A percentile compares a stretch with the other conserved stretches of the same genome.
Conservation (phyloP, 2,329 filamentous ascomycete species). For the Penicillium sp. region DNA sequence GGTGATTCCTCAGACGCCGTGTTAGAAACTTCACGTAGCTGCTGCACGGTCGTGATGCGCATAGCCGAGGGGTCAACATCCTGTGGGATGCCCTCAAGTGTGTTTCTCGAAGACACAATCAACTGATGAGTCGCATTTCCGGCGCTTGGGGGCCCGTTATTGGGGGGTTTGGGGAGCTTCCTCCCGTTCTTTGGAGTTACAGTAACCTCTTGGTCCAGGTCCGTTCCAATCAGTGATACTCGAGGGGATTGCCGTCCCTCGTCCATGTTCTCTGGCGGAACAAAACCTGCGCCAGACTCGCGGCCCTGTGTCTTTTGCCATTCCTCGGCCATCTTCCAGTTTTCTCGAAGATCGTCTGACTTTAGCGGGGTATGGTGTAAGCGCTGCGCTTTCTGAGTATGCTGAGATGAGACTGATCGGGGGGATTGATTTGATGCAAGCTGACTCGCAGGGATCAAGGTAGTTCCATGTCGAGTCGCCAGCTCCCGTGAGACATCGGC, state of each 20-base stretch:
- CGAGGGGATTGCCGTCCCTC: not conserved
- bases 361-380: constrained; percentile 17
- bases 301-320: constrained; percentile 15
- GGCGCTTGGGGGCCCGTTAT: not conserved
- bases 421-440: constrained; percentile 3
- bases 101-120: not conserved
- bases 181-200: constrained; percentile 24
- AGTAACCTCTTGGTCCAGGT: constrained; percentile 29
- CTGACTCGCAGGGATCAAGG: constrained; percentile 8
- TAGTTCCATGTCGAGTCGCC: constrained; percentile 21
- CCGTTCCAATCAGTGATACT: not conserved
- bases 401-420: not conserved
- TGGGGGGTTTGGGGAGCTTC: constrained; percentile 4
- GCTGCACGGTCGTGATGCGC: constrained; percentile 5
- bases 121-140: not conserved
- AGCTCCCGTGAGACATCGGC: constrained; percentile 33
- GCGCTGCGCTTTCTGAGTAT: constrained; percentile 7
- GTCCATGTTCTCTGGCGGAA: not conserved
- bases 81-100: not conserved
- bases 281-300: not conserved
- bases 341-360: constrained; percentile 21
- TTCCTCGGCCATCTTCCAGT: constrained; percentile 20
- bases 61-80: not conserved
- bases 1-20: not conserved
- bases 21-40: constrained; percentile 4